Conservation (phyloP, 257 asterid species). For the Nicotiana undulata region DNA sequence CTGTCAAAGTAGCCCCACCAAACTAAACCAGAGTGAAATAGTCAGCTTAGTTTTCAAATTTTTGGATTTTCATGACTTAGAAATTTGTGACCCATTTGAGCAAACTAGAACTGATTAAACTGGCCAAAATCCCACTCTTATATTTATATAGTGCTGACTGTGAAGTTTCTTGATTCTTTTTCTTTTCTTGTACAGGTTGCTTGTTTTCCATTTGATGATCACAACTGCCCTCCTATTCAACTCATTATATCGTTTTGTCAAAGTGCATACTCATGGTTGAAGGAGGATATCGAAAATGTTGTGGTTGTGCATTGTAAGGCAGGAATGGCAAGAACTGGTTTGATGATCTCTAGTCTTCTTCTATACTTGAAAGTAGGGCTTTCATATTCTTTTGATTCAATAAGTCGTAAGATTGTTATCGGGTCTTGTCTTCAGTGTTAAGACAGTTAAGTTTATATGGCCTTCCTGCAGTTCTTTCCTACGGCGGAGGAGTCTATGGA, state of each 20-base stretch:
- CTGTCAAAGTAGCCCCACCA: not conserved
- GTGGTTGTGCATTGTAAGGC: constrained; percentile 99
- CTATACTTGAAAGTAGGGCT: constrained; percentile 63
- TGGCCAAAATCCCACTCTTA: not conserved
- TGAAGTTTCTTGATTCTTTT: not conserved
- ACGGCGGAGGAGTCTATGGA: constrained; percentile 96
- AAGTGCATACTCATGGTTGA: constrained; percentile 99
- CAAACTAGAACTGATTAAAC: not conserved
- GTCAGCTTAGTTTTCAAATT: not conserved
- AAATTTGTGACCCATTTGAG: not conserved
- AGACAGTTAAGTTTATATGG: constrained; percentile 7
- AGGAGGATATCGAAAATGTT: constrained; percentile 95
- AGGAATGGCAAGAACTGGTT: constrained; percentile 99
- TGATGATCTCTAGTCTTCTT: constrained; percentile 98
- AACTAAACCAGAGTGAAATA: not conserved
- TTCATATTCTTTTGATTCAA: not conserved
- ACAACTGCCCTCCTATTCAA: constrained; percentile 94
- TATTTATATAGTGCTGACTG: not conserved
- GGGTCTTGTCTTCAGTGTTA: not conserved
- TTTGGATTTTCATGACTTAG: not conserved
- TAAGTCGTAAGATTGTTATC: not conserved
- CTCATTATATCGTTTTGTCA: constrained; percentile 90
- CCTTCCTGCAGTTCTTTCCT: constrained; percentile 72
- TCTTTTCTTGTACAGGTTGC: constrained; percentile 60
- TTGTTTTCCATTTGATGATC: constrained; percentile 94